Evolutionary conservation across 768 basidiomycete species (phyloP), one percentile per base, ranked within the genome.

Genomic region (Hemileccinum impolitum): DNA sequence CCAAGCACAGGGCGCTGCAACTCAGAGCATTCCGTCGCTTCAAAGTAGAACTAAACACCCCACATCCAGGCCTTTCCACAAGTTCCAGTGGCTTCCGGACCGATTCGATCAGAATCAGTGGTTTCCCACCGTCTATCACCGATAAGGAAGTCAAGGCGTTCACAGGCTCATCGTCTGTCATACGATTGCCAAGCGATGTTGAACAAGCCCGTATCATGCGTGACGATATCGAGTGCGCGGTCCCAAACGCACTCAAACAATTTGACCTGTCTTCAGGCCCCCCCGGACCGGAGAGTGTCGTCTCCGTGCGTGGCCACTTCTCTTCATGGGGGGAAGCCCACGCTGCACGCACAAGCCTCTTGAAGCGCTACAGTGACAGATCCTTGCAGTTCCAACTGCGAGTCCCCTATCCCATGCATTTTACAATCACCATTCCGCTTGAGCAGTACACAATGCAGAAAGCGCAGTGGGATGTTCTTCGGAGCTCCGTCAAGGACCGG

Each of bases 381-480:
- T 18, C 47, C 11, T 56, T 76, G 39, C 67, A 66, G 36, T 48
- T 72, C 15, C 67, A 62, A 34, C 71, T 77, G 40, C 23, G 23
- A 23, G 23, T 23, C 23, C 75, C 78, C 0, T 62, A 71, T 50
- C 73, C 76, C 2, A 63, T 76, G 44, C 69, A 74, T 34, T 82
- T 79, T 59, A 65, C 67, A 25, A 72, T 78, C 46, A 69, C 61
- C 26, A 73, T 80, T 23, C 68, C 75, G 3, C 39, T 52, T 6
- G 68, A 67, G 23, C 80, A 81, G 50, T 78, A 76, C 57, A 55
- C 63, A 14, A 73, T 76, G 6, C 78, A 81, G 58, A 71, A 64
- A 45, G 61, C 50, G 4, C 64, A 67, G 18, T 81, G 78, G 80
- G 69, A 75, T 38, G 58, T 66, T 6, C 59, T 83, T 21, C 54